These are phyloP conservation scores for Arthroderma sp. DNA, from an alignment of 2,329 filamentous ascomycete species.

Conservation along the genomic window DNA sequence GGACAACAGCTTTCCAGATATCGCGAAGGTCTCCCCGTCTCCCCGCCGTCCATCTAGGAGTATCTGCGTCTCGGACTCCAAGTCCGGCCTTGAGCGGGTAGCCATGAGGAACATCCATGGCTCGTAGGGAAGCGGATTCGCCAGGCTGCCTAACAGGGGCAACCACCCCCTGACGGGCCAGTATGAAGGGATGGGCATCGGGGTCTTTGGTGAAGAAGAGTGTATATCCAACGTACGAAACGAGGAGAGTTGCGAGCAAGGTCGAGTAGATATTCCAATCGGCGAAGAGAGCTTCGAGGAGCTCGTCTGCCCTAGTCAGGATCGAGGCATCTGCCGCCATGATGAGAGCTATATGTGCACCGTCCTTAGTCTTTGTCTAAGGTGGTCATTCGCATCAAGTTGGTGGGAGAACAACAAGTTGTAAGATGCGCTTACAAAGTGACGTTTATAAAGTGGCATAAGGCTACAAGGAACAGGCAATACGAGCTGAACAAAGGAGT, in stretches of 20 bases:
- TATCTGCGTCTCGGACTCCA: constrained; percentile 67
- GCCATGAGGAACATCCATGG: constrained; percentile 73
- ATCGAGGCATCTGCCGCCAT: constrained; percentile 40
- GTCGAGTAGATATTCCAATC: constrained; percentile 79
- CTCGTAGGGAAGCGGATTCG: constrained; percentile 75
- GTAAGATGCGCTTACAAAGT: not conserved
- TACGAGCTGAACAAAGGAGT: too few species aligned
- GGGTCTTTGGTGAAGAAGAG: constrained; percentile 63
- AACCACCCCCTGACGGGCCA: constrained; percentile 69
- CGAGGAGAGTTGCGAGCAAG: constrained; percentile 53
- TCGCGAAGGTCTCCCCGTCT: constrained; percentile 83
- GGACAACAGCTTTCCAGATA: constrained; percentile 66
- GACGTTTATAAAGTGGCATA: too few species aligned
- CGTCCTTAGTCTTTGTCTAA: not conserved
- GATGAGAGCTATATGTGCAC: constrained; percentile 8
- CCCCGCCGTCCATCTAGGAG: constrained; percentile 71
- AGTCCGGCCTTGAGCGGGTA: constrained; percentile 66
- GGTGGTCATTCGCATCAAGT: not conserved
- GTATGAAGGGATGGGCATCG: constrained; percentile 81
- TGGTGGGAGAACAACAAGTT: not conserved
- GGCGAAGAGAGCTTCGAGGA: constrained; percentile 47
- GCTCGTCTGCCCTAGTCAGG: constrained; percentile 33
- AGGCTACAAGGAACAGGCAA: too few species aligned
- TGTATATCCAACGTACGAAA: constrained; percentile 57
- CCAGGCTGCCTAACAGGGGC: constrained; percentile 70